These are phyloP conservation scores for Tetrapisispora arboricola DNA, from an alignment of 805 yeast species.

Conservation along the genomic window DNA sequence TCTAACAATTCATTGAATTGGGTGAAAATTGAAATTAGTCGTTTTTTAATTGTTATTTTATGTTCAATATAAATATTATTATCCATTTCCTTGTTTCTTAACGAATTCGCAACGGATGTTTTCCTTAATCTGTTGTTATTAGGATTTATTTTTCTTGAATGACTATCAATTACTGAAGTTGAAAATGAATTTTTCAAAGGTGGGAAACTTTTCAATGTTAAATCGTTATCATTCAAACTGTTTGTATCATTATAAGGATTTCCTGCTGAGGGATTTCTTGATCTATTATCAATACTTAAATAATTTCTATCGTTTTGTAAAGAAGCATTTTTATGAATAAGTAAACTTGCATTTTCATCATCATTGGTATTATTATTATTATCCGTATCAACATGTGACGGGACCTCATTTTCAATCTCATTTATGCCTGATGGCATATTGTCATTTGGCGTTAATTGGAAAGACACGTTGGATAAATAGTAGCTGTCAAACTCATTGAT, in stretches of 20 bases:
- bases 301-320: constrained; percentile 2
- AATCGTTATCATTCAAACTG: not conserved
- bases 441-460: not conserved
- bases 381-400: too few species aligned
- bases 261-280: not conserved
- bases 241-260: not conserved
- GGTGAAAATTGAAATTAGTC: constrained; percentile 59
- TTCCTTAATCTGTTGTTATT: constrained; percentile 1
- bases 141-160: not conserved
- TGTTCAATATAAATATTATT: constrained; percentile 5
- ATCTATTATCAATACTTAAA: not conserved
- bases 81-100: constrained; percentile 1
- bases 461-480: constrained; percentile 2
- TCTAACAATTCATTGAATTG: constrained; percentile 73
- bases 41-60: constrained; percentile 38
- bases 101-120: constrained; percentile 2
- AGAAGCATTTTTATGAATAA: constrained; percentile 1
- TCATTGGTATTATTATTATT: not conserved
- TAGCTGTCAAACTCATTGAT: constrained; percentile 46
- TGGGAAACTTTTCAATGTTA: not conserved
- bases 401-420: not conserved
- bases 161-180: not conserved
- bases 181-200: constrained; percentile 1
- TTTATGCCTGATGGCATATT: not conserved
- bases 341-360: not conserved